phyloP scores from a whole-genome alignment of 257 asterid species.

The Voacanga thouarsii region DNA sequence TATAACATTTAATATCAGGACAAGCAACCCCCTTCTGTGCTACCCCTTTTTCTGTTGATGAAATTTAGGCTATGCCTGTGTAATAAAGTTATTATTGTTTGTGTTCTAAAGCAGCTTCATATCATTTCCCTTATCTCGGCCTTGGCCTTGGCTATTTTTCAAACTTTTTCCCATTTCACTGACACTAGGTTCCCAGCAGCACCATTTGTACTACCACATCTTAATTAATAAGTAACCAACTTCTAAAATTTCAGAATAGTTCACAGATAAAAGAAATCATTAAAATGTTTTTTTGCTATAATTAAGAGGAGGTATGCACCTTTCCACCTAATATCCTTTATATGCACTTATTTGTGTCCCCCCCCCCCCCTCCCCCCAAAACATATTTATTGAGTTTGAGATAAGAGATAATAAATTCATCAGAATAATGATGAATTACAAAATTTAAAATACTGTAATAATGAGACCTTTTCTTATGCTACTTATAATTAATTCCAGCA shows the following conservation, averaged over 20 bases:
- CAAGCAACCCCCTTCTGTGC: not conserved
- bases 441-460: not conserved
- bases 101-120: not conserved
- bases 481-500: not conserved
- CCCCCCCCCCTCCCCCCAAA: too few relatives aligned
- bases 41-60: not conserved
- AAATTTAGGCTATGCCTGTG: not conserved
- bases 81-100: not conserved
- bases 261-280: not conserved
- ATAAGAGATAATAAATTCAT: not conserved
- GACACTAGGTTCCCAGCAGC: not conserved
- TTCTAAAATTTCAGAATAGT: not conserved
- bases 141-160: not conserved
- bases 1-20: not conserved
- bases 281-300: not conserved
- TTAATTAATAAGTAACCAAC: not conserved
- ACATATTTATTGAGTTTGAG: not conserved
- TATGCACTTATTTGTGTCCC: not conserved
- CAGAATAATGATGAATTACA: not conserved
- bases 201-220: not conserved
- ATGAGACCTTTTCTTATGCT: not conserved
- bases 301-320: not conserved
- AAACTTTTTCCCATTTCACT: not conserved
- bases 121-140: not conserved
- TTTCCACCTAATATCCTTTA: not conserved